Evolutionary conservation across 2,329 filamentous ascomycete species (phyloP).

Genomic region (Thielaviopsis cerberus): DNA sequence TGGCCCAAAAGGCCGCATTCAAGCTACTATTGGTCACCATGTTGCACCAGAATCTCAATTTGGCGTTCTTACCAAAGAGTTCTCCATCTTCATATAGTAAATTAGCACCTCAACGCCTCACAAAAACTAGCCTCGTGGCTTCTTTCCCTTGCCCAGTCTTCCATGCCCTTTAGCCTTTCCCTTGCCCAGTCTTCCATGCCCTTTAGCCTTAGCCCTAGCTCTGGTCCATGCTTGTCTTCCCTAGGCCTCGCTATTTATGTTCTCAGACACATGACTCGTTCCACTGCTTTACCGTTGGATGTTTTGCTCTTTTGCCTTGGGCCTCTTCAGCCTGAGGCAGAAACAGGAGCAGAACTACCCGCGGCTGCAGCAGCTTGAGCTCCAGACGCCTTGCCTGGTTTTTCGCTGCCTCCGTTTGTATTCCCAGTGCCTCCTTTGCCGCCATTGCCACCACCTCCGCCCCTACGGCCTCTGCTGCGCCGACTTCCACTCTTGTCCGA

Average conservation of each 20-base stretch:
- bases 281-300: background rate
- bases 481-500: constrained; percentile 16
- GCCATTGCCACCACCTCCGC: constrained; percentile 14
- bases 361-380: background rate
- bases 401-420: background rate
- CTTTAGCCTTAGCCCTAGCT: too few relatives aligned
- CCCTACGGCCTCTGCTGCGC: constrained; percentile 13
- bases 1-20: too few relatives aligned
- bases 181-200: too few relatives aligned
- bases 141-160: too few relatives aligned
- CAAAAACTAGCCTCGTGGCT: too few relatives aligned
- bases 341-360: background rate
- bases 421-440: constrained; percentile 8
- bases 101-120: too few relatives aligned
- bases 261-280: background rate
- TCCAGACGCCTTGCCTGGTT: background rate
- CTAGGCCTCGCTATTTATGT: background rate
- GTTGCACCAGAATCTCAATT: too few relatives aligned
- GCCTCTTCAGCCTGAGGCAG: background rate
- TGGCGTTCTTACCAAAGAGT: too few relatives aligned
- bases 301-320: background rate
- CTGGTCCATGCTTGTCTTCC: too few relatives aligned
- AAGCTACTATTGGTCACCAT: too few relatives aligned
- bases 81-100: too few relatives aligned
- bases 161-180: too few relatives aligned